Conservation (phyloP, 148 eudicot species). For the Cornus controversa region DNA sequence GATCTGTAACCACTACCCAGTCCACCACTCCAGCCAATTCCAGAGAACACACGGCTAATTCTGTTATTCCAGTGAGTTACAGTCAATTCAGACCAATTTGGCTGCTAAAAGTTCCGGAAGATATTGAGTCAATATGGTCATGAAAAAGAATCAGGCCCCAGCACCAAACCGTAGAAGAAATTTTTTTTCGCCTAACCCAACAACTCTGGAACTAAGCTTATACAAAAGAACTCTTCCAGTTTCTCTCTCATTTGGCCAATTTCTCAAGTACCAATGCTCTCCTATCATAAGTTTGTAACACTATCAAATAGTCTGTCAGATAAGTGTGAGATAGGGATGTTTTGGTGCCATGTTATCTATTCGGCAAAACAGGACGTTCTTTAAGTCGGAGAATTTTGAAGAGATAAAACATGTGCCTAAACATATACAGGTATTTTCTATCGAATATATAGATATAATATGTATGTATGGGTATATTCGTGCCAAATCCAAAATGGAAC, state of each 20-base stretch:
- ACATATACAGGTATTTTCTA: too few species aligned
- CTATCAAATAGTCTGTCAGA: neutral
- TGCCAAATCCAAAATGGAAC: too few species aligned
- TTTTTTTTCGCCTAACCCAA: too few species aligned
- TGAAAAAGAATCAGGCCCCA: neutral
- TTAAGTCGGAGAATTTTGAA: too few species aligned
- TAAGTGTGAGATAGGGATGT: neutral
- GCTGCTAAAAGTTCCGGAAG: neutral
- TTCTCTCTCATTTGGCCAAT: neutral
- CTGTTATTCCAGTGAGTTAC: too few species aligned
- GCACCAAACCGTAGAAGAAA: neutral
- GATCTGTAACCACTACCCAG: too few species aligned
- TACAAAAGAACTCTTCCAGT: neutral
- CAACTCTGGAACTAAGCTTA: neutral
- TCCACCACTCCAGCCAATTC: too few species aligned
- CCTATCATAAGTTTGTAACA: neutral
- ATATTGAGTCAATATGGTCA: neutral
- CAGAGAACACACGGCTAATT: too few species aligned
- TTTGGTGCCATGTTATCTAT: neutral
- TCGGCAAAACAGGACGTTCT: neutral
- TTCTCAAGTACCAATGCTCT: neutral
- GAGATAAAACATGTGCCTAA: too few species aligned
- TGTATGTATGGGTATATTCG: too few species aligned
- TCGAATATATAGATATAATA: too few species aligned
- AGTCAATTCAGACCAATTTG: neutral